Conservation (phyloP, 345 rosid genomes). For the Linum tenue region DNA sequence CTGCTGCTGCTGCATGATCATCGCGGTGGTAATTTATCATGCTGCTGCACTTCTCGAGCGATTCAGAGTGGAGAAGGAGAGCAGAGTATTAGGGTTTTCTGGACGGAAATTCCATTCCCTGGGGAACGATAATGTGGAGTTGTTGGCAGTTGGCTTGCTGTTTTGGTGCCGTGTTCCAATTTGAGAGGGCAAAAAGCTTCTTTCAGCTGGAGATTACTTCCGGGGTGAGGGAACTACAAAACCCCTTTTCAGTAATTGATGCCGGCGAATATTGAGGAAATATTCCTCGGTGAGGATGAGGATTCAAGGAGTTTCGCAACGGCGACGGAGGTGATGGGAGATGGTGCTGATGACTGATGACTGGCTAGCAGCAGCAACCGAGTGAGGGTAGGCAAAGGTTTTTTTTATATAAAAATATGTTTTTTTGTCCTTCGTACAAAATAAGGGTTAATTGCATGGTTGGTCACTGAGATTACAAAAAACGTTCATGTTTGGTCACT, state of each 20-base stretch:
- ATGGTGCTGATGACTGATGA: background rate
- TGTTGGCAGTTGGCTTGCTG: background rate
- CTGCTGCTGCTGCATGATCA: constrained; percentile 36
- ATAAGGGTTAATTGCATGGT: no score
- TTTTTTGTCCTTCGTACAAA: no score
- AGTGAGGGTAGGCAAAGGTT: no score
- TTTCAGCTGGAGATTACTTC: background rate
- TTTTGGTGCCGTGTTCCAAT: background rate
- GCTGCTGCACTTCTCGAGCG: constrained; percentile 29
- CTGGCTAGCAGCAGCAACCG: background rate
- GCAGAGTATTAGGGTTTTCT: background rate
- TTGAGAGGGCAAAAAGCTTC: background rate
- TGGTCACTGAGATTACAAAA: no score
- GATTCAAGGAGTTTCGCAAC: background rate
- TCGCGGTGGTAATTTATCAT: constrained; percentile 43
- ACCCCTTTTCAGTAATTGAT: background rate
- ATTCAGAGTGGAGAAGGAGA: constrained; percentile 45
- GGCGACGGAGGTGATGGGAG: background rate
- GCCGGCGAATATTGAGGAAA: background rate
- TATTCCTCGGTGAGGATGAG: background rate
- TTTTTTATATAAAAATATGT: no score
- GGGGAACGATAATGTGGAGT: background rate
- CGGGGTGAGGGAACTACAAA: background rate
- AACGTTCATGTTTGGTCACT: no score
- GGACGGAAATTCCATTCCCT: background rate